phyloP scores from a whole-genome alignment of 176 grass and related monocot genomes.

The Carex kokanica region DNA sequence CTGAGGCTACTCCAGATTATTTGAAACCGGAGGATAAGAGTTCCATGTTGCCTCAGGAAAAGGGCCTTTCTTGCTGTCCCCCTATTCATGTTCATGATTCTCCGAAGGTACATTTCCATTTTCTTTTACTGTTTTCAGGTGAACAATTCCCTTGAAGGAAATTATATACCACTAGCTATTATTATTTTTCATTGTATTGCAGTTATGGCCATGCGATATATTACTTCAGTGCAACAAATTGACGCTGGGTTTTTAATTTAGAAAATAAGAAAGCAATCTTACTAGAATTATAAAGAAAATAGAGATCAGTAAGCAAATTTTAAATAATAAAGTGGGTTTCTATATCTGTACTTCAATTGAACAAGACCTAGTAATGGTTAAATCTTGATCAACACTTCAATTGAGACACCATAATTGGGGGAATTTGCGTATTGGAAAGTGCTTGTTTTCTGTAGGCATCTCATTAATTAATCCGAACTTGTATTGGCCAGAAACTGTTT shows the following conservation, averaged over 20 bases:
- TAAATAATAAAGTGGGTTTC: not conserved
- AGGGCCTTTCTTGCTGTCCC: conserved; percentile 37
- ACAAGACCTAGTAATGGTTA: not conserved
- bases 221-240: not conserved
- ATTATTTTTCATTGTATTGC: not conserved
- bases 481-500: not conserved
- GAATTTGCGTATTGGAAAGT: not conserved
- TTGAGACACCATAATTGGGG: not conserved
- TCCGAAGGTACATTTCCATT: conserved; percentile 45
- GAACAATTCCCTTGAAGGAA: not conserved
- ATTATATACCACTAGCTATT: not conserved
- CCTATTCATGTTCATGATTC: conserved; percentile 72
- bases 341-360: not conserved
- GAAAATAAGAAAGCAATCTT: not conserved
- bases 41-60: conserved; percentile 30
- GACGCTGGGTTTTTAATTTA: not conserved
- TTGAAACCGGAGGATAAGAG: conserved; percentile 31
- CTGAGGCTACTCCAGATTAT: conserved; percentile 36
- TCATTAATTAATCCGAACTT: not conserved
- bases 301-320: not conserved
- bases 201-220: not conserved
- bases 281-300: not conserved
- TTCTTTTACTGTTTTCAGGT: not conserved
- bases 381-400: not conserved
- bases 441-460: not conserved